Conservation (phyloP, 2,329 filamentous ascomycete genomes). For the Arthroderma sp. region DNA sequence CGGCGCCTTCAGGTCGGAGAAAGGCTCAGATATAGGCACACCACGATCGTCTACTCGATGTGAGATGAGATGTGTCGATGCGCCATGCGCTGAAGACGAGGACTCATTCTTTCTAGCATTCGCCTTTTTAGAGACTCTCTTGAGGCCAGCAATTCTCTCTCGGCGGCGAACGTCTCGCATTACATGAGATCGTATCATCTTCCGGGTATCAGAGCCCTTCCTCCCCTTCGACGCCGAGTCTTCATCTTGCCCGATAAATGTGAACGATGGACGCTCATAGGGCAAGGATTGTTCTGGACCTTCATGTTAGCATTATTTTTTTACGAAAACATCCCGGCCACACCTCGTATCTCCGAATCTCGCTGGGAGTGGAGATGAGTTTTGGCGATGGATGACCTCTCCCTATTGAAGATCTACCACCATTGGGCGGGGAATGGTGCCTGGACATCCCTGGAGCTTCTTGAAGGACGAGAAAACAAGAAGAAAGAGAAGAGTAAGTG, state of each 20-base stretch:
- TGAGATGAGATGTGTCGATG: background rate
- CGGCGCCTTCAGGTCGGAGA: background rate
- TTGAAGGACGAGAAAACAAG: background rate
- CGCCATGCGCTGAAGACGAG: background rate
- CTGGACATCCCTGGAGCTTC: too few species aligned
- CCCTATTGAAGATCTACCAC: too few species aligned
- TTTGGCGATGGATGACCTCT: too few species aligned
- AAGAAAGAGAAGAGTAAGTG: background rate
- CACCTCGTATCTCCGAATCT: too few species aligned
- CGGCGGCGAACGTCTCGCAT: slow-evolving; percentile 33
- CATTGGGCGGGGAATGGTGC: too few species aligned
- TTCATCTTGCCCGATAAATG: slow-evolving; percentile 33
- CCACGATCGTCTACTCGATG: background rate
- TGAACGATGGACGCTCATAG: slow-evolving; percentile 22
- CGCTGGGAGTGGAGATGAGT: too few species aligned
- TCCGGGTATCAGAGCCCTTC: slow-evolving; percentile 29
- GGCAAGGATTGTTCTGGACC: background rate
- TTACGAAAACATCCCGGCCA: too few species aligned
- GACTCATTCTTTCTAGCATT: slow-evolving; percentile 10
- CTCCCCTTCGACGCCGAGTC: slow-evolving; percentile 30
- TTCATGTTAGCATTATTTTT: background rate
- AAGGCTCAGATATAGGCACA: background rate
- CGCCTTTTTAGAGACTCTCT: slow-evolving; percentile 24
- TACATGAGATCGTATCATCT: slow-evolving; percentile 33
- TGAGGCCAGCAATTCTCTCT: slow-evolving; percentile 30